Evolutionary conservation across 1,284 basidiomycete genomes (phyloP).

Genomic region (Moniliella sp.): DNA sequence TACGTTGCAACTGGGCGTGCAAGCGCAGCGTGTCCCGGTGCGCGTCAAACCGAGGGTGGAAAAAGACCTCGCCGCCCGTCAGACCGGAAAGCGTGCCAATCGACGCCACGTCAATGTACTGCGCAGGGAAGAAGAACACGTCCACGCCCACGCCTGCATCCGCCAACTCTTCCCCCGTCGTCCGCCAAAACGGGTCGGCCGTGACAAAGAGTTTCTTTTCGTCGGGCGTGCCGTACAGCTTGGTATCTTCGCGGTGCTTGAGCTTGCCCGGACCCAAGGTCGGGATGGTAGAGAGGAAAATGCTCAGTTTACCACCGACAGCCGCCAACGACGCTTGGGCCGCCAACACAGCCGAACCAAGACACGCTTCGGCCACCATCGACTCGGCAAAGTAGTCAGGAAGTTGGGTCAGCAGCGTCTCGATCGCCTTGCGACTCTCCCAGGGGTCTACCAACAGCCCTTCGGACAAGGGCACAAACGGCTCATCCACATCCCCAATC

Average conservation of each 20-base stretch:
- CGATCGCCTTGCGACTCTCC: slow-evolving; percentile 46
- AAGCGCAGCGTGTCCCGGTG: slow-evolving; percentile 49
- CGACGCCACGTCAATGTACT: slow-evolving; percentile 67
- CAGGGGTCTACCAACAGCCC: slow-evolving; percentile 61
- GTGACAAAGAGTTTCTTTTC: slow-evolving; percentile 60
- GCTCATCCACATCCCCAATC: slow-evolving; percentile 68
- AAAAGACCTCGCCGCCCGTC: slow-evolving; percentile 82
- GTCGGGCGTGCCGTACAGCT: slow-evolving; percentile 67
- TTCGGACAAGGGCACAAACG: slow-evolving; percentile 58
- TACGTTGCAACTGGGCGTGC: slow-evolving; percentile 50
- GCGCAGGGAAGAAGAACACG: slow-evolving; percentile 62
- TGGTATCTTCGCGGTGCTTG: slow-evolving; percentile 45
- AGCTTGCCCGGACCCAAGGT: slow-evolving; percentile 55
- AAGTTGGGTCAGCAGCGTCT: slow-evolving; percentile 47
- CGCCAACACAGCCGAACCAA: slow-evolving; percentile 51
- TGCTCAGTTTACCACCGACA: slow-evolving; percentile 62
- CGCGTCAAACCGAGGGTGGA: slow-evolving; percentile 68
- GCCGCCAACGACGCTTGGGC: slow-evolving; percentile 50
- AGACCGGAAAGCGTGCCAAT: slow-evolving; percentile 47
- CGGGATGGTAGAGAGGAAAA: slow-evolving; percentile 61
- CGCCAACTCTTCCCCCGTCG: slow-evolving; percentile 64
- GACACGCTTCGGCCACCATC: slow-evolving; percentile 42
- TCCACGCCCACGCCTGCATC: slow-evolving; percentile 75
- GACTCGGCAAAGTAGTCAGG: slow-evolving; percentile 47
- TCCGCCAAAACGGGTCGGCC: slow-evolving; percentile 54